Percentiles rank a stretch among this genome's conserved stretches.
phyloP scores from a whole-genome alignment of 441 rosid genomes.

The Erodium trifolium region DNA sequence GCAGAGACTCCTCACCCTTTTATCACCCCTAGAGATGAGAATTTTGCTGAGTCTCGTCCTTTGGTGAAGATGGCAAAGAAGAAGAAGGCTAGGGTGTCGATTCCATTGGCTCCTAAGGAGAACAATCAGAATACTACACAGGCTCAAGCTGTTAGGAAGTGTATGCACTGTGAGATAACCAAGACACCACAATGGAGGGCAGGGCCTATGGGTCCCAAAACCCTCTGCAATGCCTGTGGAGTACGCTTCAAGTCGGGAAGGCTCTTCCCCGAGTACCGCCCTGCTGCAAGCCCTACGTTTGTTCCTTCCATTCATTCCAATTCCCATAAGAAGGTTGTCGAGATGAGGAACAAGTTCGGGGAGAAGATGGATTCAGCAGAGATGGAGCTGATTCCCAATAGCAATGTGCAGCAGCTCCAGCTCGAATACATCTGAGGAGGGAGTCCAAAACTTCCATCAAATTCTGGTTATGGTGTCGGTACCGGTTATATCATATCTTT shows the following conservation, averaged over 20 bases:
- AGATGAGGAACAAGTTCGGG: slow-evolving; percentile 56
- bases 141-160: slow-evolving; percentile 51
- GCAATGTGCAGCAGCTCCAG: slow-evolving; percentile 23
- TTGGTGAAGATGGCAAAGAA: slow-evolving; percentile 57
- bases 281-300: slow-evolving; percentile 90
- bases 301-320: slow-evolving; percentile 74
- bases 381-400: slow-evolving; percentile 44
- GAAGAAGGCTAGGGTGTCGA: slow-evolving; percentile 56
- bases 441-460: too few species aligned
- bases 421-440: slow-evolving; percentile 32
- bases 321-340: slow-evolving; percentile 81
- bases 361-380: slow-evolving; percentile 20
- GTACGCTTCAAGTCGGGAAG: slow-evolving; percentile 89
- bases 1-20: slow-evolving; percentile 21
- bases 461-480: slow-evolving; percentile 9
- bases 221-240: slow-evolving; percentile 88
- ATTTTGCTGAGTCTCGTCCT: slow-evolving; percentile 52
- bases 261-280: slow-evolving; percentile 77
- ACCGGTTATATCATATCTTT: slow-evolving; percentile 11
- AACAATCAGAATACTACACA: slow-evolving; percentile 16
- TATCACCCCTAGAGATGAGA: slow-evolving; percentile 30
- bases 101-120: slow-evolving; percentile 23
- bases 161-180: slow-evolving; percentile 88
- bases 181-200: slow-evolving; percentile 96
- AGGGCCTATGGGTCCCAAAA: slow-evolving; percentile 90